Conservation (phyloP, 495 filamentous ascomycete genomes). For the Aspergillus mulundensis region DNA sequence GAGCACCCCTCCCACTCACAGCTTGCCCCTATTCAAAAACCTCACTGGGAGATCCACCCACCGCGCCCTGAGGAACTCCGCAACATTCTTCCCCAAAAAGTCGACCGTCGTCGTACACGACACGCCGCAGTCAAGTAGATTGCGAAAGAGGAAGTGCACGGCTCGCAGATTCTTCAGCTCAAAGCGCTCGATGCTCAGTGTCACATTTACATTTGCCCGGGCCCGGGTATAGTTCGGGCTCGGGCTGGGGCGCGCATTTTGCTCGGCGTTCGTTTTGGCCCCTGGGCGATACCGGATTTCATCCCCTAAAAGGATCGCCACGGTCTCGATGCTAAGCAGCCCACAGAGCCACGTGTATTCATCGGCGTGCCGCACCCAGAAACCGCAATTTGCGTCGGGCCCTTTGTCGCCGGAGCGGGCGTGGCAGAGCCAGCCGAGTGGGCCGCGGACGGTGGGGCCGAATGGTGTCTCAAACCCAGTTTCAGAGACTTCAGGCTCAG, state of each 20-base stretch:
- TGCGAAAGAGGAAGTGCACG: slow-evolving; percentile 55
- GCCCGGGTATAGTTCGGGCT: too few relatives aligned
- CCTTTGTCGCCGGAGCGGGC: slow-evolving; percentile 53
- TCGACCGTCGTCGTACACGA: slow-evolving; percentile 47
- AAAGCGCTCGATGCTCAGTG: slow-evolving; percentile 49
- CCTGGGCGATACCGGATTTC: too few relatives aligned
- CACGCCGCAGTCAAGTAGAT: slow-evolving; percentile 52
- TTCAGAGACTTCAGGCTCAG: too few relatives aligned
- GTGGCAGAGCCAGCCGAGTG: slow-evolving; percentile 45
- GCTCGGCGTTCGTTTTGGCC: slow-evolving; percentile 26
- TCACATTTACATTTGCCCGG: too few relatives aligned
- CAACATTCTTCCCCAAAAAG: slow-evolving; percentile 55
- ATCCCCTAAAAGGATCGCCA: slow-evolving; percentile 36
- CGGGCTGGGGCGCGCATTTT: too few relatives aligned
- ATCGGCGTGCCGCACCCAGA: slow-evolving; percentile 47
- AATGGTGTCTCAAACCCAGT: too few relatives aligned
- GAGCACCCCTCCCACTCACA: too few relatives aligned
- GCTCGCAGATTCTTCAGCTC: slow-evolving; percentile 40
- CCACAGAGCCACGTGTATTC: slow-evolving; percentile 51
- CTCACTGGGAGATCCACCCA: slow-evolving; percentile 47
- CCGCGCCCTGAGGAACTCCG: slow-evolving; percentile 47
- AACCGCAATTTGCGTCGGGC: slow-evolving; percentile 50
- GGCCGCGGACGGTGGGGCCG: slow-evolving; percentile 38
- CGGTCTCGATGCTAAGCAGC: slow-evolving; percentile 36
- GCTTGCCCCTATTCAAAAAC: slow-evolving; percentile 35